These are phyloP conservation scores for Fusarium sarcochroum DNA, from an alignment of 2,329 filamentous ascomycete species.

Conservation along the genomic window DNA sequence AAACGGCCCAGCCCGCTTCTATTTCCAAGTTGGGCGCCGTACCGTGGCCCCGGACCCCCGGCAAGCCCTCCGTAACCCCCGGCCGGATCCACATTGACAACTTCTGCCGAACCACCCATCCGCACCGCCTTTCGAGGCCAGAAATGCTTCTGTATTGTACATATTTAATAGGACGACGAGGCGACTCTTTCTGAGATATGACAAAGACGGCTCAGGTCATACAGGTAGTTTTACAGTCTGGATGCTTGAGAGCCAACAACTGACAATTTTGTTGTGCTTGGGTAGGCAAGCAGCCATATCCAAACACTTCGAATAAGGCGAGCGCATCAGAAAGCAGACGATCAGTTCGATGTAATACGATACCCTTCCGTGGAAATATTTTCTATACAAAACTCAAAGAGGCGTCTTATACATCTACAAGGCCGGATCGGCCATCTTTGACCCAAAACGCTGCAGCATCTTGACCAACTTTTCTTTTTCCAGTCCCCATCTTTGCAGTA, in stretches of 20 bases:
- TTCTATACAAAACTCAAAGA: slow-evolving; percentile 11
- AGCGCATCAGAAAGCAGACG: slow-evolving; percentile 4
- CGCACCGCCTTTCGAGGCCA: slow-evolving; percentile 33
- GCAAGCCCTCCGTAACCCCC: slow-evolving; percentile 25
- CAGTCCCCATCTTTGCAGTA: slow-evolving; percentile 6
- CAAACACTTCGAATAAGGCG: slow-evolving; percentile 23
- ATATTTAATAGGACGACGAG: slow-evolving; percentile 25
- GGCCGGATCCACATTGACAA: slow-evolving; percentile 33
- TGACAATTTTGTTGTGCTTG: slow-evolving; percentile 9
- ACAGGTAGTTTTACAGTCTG: slow-evolving; percentile 9
- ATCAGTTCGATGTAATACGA: slow-evolving; percentile 25
- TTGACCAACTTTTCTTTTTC: slow-evolving; percentile 23
- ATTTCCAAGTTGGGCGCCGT: slow-evolving; percentile 31
- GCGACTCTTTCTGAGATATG: slow-evolving; percentile 31
- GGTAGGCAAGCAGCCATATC: slow-evolving; percentile 4
- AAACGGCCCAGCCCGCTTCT: slow-evolving; percentile 35
- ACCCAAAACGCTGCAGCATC: slow-evolving; percentile 1
- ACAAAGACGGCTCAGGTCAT: slow-evolving; percentile 29
- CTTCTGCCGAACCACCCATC: slow-evolving; percentile 23
- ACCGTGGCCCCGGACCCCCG: slow-evolving; percentile 26
- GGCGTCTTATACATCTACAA: slow-evolving; percentile 29
- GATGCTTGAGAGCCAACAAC: slow-evolving; percentile 29
- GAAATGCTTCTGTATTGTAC: slow-evolving; percentile 22
- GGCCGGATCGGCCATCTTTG: slow-evolving; percentile 18
- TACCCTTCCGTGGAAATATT: background rate